Conservation (phyloP, 225 moss, liverwort and hornwort species). For the Bryoerythrophyllum caledonicum region DNA sequence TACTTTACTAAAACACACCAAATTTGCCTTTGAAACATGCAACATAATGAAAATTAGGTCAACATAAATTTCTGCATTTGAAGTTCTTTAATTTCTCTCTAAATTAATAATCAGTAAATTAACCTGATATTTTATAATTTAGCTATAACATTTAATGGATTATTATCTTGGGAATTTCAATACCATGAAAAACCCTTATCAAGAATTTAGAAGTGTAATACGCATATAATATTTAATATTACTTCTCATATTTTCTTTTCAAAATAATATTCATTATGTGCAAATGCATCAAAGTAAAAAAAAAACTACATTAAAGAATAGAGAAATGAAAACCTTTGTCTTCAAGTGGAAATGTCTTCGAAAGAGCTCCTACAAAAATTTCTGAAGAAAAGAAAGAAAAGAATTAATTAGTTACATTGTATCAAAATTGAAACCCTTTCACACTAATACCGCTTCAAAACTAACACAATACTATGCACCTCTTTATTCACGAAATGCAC, state of each 20-base stretch:
- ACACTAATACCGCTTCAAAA: constrained; percentile 5
- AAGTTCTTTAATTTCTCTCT: too few relatives aligned
- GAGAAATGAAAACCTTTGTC: not conserved
- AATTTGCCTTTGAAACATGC: not conserved
- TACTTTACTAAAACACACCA: not conserved
- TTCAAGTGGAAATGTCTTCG: not conserved
- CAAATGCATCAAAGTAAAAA: accelerated
- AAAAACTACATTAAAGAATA: not conserved
- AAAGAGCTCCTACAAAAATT: not conserved
- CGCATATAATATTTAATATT: not conserved
- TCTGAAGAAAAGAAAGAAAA: not conserved
- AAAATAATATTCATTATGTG: accelerated
- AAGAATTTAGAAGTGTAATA: not conserved
- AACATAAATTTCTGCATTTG: not conserved
- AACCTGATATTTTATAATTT: not conserved
- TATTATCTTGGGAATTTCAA: not conserved
- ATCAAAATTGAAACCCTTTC: not conserved
- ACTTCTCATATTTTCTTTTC: accelerated
- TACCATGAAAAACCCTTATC: not conserved
- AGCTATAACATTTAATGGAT: too few relatives aligned
- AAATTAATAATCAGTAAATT: not conserved
- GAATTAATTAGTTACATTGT: accelerated
- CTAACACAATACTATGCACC: not conserved
- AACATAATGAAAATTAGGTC: not conserved
- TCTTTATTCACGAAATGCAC: not conserved